phyloP scores from a whole-genome alignment of 2,329 filamentous ascomycete genomes.

The Diplocarpon mali region DNA sequence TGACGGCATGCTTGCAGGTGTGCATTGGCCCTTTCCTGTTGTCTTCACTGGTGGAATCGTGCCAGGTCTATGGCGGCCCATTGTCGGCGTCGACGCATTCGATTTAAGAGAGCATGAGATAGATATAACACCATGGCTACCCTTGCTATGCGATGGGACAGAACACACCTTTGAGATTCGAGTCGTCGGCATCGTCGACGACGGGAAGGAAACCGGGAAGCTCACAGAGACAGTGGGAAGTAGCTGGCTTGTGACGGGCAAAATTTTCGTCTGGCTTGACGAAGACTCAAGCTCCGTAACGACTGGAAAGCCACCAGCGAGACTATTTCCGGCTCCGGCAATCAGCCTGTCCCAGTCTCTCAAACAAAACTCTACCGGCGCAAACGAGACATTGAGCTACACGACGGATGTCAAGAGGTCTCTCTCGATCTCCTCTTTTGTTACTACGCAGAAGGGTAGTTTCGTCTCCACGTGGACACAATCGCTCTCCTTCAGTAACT shows the following conservation, averaged over 20 bases:
- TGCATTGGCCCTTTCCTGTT: constrained; percentile 71
- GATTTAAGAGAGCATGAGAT: constrained; percentile 72
- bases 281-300: constrained; percentile 36
- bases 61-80: constrained; percentile 61
- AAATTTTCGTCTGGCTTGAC: constrained; percentile 69
- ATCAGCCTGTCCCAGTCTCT: constrained; percentile 40
- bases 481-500: constrained; percentile 42
- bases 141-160: constrained; percentile 53
- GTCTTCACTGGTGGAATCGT: constrained; percentile 76
- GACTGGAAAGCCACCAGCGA: constrained; percentile 33
- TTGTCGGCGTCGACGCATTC: constrained; percentile 70
- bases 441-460: constrained; percentile 38
- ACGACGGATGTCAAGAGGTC: constrained; percentile 43
- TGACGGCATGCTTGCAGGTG: constrained; percentile 60
- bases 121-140: constrained; percentile 68
- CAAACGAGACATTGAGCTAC: constrained; percentile 50
- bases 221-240: constrained; percentile 47
- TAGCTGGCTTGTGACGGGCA: constrained; percentile 68
- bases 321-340: constrained; percentile 30
- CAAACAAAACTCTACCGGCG: constrained; percentile 36
- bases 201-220: constrained; percentile 33
- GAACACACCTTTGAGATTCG: constrained; percentile 57
- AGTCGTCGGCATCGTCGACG: constrained; percentile 53
- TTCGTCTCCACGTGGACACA: constrained; percentile 45
- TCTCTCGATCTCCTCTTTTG: constrained; percentile 40